These are phyloP conservation scores for Ustulina deusta DNA, from an alignment of 2,329 filamentous ascomycete species.

Conservation along the genomic window DNA sequence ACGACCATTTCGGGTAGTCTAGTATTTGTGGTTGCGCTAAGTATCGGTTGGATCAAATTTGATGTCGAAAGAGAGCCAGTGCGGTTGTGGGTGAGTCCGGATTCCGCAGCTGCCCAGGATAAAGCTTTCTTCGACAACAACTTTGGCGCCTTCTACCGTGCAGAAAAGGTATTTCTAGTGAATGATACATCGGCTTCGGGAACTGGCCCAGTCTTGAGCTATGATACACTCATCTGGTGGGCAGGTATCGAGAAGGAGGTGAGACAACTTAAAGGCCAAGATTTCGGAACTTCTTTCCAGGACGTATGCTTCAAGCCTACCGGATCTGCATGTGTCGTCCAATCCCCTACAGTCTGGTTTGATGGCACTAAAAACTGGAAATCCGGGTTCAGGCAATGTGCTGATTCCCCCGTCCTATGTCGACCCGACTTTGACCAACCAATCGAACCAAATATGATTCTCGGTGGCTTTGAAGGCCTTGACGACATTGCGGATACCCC, in stretches of 20 bases:
- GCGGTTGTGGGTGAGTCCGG: constrained; percentile 94
- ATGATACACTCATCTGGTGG: constrained; percentile 94
- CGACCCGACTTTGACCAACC: constrained; percentile 91
- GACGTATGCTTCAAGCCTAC: constrained; percentile 96
- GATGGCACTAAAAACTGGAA: constrained; percentile 77
- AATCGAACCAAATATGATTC: constrained; percentile 83
- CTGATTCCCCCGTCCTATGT: constrained; percentile 83
- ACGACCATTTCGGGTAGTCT: constrained; percentile 84
- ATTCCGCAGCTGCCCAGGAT: constrained; percentile 88
- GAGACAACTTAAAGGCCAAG: constrained; percentile 74
- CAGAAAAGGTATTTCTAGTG: constrained; percentile 92
- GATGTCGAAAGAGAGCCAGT: constrained; percentile 92
- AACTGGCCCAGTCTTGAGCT: constrained; percentile 82
- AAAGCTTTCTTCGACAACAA: constrained; percentile 93
- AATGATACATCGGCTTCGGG: constrained; percentile 79
- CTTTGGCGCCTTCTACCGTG: constrained; percentile 95
- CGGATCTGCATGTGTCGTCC: constrained; percentile 88
- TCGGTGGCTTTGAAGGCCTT: constrained; percentile 80
- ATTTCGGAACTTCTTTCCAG: constrained; percentile 76
- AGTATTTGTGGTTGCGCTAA: constrained; percentile 81
- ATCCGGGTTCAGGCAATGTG: constrained; percentile 77
- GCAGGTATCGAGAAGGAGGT: constrained; percentile 87
- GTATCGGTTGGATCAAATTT: constrained; percentile 88
- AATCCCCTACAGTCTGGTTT: constrained; percentile 93
- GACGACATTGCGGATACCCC: constrained; percentile 77